Base-by-base conservation (phyloP, 176 grass and related monocot species). In the Saccharum spontaneum region DNA sequence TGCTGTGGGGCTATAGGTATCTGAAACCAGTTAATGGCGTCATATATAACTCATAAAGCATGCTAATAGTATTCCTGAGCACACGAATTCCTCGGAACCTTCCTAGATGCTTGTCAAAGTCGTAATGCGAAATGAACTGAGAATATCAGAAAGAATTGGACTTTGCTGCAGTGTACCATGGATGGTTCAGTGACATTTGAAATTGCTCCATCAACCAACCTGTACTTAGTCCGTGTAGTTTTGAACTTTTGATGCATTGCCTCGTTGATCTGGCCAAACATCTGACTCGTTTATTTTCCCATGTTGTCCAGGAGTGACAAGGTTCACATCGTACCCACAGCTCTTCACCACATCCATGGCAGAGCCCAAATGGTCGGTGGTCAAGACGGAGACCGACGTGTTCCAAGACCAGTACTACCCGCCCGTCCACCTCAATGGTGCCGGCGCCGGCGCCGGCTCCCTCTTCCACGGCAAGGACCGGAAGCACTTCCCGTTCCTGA, bases 401-500 rank as follows among this genome's bases (percentile, higher is more conserved):
- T 85, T 84, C 31, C 84, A 92, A 23, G 78, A 82, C 15, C 74
- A 65, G 10, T 82, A 88, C 86, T 79, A 90, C 88, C 78, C 90
- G 2, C n/a, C 79, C 40, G 60, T 85, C 28, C 89, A 89, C 39
- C 79, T 82, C 70, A 41, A 39, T 10, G 86, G 76, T 2, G 33
- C 54, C 16, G 86, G 76, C 3, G 16, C 48, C 1, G 12, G 67
- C 24, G 16, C 48, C 1, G 12, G 67, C 24, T 81, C 87, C 43
- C 60, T 82, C 79, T 72, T 74, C 69, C 66, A 88, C 5, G 71
- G 26, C 79, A 92, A 90, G 74, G 86, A 86, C 74, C 78, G 72
- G 82, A 95, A 88, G 80, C 86, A 84, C 43, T 87, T 92, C 76
- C 86, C 90, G 0, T 90, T 90, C 86, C 60, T 88, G 37, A 77